Conservation (phyloP, 768 basidiomycete species). For the Suillus fuscotomentosus region DNA sequence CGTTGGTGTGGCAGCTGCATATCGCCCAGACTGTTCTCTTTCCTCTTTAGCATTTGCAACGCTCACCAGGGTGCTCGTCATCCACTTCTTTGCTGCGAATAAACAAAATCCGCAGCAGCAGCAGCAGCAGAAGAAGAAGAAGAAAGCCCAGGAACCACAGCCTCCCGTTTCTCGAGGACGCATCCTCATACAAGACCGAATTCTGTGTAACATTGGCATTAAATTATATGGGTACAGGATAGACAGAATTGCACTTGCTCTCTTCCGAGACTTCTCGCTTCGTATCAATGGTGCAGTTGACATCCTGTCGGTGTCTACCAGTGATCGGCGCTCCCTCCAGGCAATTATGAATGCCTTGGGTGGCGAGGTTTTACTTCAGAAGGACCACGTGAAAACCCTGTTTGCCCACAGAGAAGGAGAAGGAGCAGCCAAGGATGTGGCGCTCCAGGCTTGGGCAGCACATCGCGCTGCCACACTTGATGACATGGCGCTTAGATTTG, state of each 20-base stretch:
- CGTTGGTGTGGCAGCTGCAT: conserved; percentile 45
- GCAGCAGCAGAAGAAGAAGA: conserved; percentile 8
- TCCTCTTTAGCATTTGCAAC: conserved; percentile 42
- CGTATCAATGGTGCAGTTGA: conserved; percentile 39
- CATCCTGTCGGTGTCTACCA: conserved; percentile 32
- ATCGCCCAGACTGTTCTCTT: conserved; percentile 34
- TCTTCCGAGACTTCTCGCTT: conserved; percentile 39
- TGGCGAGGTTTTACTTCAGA: conserved; percentile 30
- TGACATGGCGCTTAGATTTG: conserved; percentile 17
- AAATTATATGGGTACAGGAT: conserved; percentile 43
- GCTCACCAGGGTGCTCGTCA: conserved; percentile 30
- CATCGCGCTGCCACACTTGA: conserved; percentile 32
- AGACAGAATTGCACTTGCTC: conserved; percentile 41
- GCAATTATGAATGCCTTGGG: conserved; percentile 39
- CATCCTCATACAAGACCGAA: conserved; percentile 25
- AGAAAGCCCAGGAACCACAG: conserved; percentile 1
- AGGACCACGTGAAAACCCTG: conserved; percentile 22
- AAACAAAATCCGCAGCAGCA: conserved; percentile 2
- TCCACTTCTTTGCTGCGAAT: conserved; percentile 27
- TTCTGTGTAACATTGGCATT: conserved; percentile 29
- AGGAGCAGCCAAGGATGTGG: conserved; percentile 19
- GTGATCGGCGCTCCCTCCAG: conserved; percentile 30
- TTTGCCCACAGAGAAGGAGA: conserved; percentile 30
- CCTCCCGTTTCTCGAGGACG: conserved; percentile 10
- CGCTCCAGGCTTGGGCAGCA: conserved; percentile 46